Conservation (phyloP, 805 yeast genomes). For the Saccharomyces eubayanus region DNA sequence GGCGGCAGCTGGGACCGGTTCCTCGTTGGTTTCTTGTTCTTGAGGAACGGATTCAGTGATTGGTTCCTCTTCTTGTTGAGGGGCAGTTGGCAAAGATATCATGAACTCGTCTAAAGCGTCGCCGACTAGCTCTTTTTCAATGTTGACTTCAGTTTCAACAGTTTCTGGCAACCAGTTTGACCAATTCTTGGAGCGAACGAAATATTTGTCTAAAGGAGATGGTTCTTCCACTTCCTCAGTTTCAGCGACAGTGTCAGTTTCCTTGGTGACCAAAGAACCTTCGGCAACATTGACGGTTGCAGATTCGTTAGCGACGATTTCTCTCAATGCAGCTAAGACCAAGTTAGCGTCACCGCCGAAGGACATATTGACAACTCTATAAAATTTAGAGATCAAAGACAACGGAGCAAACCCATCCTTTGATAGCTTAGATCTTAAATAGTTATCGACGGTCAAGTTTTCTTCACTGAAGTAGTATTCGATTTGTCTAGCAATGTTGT, state of each 20-base stretch:
- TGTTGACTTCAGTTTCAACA: constrained; percentile 12
- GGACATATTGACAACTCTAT: constrained; percentile 42
- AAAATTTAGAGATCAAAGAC: constrained; percentile 22
- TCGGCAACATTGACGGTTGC: constrained; percentile 25
- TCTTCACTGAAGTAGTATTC: constrained; percentile 88
- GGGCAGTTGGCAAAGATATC: constrained; percentile 4
- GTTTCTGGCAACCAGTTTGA: constrained; percentile 15
- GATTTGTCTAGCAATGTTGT: constrained; percentile 45
- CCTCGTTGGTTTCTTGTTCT: neutral
- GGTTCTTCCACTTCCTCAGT: constrained; percentile 1
- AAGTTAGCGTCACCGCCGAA: constrained; percentile 33
- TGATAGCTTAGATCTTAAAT: constrained; percentile 62
- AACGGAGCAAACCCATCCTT: constrained; percentile 29
- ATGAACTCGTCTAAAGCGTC: constrained; percentile 20
- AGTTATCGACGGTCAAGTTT: constrained; percentile 78
- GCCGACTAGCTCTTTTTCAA: constrained; percentile 17
- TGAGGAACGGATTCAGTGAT: neutral
- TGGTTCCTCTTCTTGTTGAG: neutral
- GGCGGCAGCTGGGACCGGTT: neutral
- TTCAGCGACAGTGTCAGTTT: constrained; percentile 5
- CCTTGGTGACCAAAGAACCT: constrained; percentile 11
- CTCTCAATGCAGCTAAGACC: constrained; percentile 28
- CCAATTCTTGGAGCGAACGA: constrained; percentile 27
- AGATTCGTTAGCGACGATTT: constrained; percentile 24
- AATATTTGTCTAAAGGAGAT: constrained; percentile 16